A percentile compares a stretch with the other conserved stretches of the same genome.
Conservation (phyloP, 2,329 filamentous ascomycete genomes). For the Xylaria sp. region DNA sequence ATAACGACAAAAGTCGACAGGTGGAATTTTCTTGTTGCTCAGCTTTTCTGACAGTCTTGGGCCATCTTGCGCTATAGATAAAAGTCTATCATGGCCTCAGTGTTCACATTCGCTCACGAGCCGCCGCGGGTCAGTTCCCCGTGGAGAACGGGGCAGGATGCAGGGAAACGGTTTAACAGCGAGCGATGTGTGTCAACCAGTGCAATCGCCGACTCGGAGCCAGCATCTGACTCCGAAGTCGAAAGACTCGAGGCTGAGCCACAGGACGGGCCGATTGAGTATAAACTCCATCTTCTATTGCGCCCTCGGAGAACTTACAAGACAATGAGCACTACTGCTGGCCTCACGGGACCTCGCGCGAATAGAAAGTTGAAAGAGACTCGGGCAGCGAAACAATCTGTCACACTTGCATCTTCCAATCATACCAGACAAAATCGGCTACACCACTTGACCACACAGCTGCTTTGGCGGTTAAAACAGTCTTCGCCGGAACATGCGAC, state of each 20-base stretch:
- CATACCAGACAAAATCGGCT: conserved; percentile 84
- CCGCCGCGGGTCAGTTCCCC: conserved; percentile 89
- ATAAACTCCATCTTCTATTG: conserved; percentile 91
- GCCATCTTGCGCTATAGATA: neutral
- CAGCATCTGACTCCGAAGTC: conserved; percentile 52
- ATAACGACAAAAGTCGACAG: conserved; percentile 4
- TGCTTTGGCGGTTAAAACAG: conserved; percentile 94
- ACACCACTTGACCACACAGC: conserved; percentile 91
- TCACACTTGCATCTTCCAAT: conserved; percentile 57
- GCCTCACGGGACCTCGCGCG: conserved; percentile 48
- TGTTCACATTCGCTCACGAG: conserved; percentile 94
- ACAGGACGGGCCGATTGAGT: conserved; percentile 93
- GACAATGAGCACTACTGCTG: conserved; percentile 70
- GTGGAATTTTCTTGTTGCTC: neutral
- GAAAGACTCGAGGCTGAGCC: conserved; percentile 86
- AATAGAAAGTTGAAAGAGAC: conserved; percentile 45
- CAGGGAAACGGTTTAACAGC: conserved; percentile 49
- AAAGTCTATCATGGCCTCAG: conserved; percentile 76
- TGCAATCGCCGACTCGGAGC: conserved; percentile 45
- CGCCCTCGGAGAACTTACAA: conserved; percentile 79
- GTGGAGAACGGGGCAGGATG: conserved; percentile 74
- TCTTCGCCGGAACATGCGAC: conserved; percentile 91
- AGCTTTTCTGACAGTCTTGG: neutral
- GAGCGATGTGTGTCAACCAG: conserved; percentile 50
- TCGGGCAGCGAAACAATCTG: conserved; percentile 44